Conservation (phyloP, 2,329 filamentous ascomycete species). For the Curvularia sp. region DNA sequence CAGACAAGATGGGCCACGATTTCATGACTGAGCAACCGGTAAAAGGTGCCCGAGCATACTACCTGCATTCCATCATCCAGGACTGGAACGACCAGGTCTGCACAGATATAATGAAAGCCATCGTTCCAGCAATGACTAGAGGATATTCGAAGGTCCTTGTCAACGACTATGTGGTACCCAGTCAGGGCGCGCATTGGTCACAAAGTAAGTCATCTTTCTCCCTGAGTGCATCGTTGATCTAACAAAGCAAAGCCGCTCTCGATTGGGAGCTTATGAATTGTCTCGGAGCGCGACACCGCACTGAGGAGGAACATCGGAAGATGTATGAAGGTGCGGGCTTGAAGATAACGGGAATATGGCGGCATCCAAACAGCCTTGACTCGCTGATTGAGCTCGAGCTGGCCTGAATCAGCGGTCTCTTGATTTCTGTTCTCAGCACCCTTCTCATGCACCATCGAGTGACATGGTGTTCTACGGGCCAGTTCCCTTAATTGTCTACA, state of each 20-base stretch:
- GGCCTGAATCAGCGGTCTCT: conserved; percentile 4
- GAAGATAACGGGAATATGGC: conserved; percentile 29
- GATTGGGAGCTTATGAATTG: conserved; percentile 37
- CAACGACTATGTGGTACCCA: conserved; percentile 39
- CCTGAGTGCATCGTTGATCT: neutral
- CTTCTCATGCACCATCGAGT: neutral
- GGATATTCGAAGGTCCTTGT: conserved; percentile 39
- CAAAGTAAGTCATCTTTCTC: conserved; percentile 24
- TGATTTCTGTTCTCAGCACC: neutral
- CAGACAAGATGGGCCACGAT: conserved; percentile 47
- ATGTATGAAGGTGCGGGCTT: conserved; percentile 32
- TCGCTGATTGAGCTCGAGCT: conserved; percentile 35
- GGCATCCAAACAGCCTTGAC: conserved; percentile 30
- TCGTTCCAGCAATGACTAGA: conserved; percentile 38
- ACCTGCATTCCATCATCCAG: conserved; percentile 40
- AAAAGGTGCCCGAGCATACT: conserved; percentile 43
- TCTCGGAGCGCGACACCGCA: conserved; percentile 35
- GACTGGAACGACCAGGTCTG: conserved; percentile 38
- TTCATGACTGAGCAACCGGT: conserved; percentile 43
- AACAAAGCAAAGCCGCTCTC: conserved; percentile 21
- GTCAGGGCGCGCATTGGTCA: conserved; percentile 32
- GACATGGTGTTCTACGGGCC: too few relatives aligned
- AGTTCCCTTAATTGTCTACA: neutral
- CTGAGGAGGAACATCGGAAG: conserved; percentile 28
- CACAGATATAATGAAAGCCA: conserved; percentile 29